Evolutionary conservation across 108 stramenopile species (phyloP), one percentile per base, ranked within the genome.

Genomic region (Cyclotella cryptica): DNA sequence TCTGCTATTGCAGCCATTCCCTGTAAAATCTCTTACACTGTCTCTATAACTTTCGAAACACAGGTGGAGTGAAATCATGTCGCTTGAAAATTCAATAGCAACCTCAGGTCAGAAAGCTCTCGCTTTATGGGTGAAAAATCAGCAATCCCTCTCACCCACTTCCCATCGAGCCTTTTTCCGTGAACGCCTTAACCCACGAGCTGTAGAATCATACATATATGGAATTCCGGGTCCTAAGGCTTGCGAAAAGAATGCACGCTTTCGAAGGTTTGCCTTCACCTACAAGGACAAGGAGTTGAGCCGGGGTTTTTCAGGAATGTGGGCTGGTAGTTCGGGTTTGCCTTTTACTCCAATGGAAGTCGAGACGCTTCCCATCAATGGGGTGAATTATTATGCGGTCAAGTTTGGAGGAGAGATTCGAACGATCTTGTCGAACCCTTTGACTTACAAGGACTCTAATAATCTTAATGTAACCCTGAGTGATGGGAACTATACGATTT

Each of bases 141-240:
- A 83, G 39, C 42, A 74, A 14, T 40, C 43, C 18, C 21, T 57
- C 14, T 17, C 62, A 8, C 49, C 63, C 0, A 43, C 80, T 4
- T 74, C 66, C 15, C 86, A 87, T 47, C 79, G 86, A 17, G 69
- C 61, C 5, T 71, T 76, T 68, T 87, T 78, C 24, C 71, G 86
- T 19, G 15, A 35, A 22, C 67, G 66, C 7, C 44, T 75, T 11
- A 67, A 61, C 57, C 67, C 71, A 30, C 75, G 79, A 0, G 19
- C 77, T n/a, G 74, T 74, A 12, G 71, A 73, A 60, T 71, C 69
- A 8, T 81, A 81, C 46, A 44, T 28, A 0, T 77, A 81, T 43
- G 80, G 57, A 13, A 53, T 81, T 40, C 69, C 63, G 0, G 80
- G 80, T 43, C 80, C 80, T 14, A 45, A 54, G 9, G 64, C 80